Evolutionary conservation across 1,284 basidiomycete species (phyloP).

Genomic region (Irpex rosettiformis): DNA sequence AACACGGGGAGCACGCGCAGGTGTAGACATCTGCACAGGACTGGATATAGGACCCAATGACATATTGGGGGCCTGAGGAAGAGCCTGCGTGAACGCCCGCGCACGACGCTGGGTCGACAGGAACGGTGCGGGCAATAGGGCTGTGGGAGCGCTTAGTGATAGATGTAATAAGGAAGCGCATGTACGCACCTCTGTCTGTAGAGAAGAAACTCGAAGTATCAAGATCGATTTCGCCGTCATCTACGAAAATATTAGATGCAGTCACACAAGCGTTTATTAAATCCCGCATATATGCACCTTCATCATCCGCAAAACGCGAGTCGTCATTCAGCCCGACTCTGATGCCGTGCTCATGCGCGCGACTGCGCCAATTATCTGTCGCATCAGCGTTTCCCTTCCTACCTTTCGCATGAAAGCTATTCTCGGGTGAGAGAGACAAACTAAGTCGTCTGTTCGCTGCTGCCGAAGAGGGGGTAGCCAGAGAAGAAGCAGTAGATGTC

Average conservation of each 20-base stretch:
- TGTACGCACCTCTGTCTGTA: conserved; percentile 29
- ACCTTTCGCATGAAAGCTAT: conserved; percentile 24
- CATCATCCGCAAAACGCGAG: conserved; percentile 51
- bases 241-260: conserved; percentile 15
- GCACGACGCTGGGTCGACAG: conserved; percentile 57
- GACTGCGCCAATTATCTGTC: conserved; percentile 66
- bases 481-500: conserved; percentile 48
- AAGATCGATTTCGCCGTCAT: conserved; percentile 23
- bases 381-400: conserved; percentile 46
- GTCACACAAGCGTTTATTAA: not conserved
- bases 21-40: conserved; percentile 26
- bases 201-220: conserved; percentile 25
- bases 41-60: conserved; percentile 22
- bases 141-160: conserved; percentile 30
- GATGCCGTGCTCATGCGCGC: conserved; percentile 69
- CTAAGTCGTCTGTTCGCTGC: conserved; percentile 34
- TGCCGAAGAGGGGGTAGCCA: conserved; percentile 49
- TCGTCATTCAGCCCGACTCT: conserved; percentile 52
- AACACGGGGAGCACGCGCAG: conserved; percentile 25
- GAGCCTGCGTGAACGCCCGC: conserved; percentile 41
- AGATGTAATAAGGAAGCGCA: not conserved
- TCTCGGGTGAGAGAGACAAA: conserved; percentile 30
- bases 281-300: conserved; percentile 32
- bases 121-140: conserved; percentile 60
- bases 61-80: conserved; percentile 18